phyloP scores from a whole-genome alignment of 768 basidiomycete genomes.

The Suillus luteus region DNA sequence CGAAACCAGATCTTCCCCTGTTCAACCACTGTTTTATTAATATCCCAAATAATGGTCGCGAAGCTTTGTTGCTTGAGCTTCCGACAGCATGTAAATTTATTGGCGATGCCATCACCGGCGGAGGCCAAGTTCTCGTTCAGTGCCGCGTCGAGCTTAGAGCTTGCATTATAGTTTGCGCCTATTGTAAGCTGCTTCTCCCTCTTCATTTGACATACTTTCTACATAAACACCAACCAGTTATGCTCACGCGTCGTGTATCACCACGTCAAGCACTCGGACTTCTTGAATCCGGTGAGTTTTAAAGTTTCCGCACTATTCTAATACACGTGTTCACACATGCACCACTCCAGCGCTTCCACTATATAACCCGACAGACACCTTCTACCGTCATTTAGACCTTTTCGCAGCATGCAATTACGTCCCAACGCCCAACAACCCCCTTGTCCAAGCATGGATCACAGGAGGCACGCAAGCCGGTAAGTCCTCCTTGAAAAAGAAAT shows the following conservation, averaged over 20 bases:
- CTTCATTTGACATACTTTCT: not conserved
- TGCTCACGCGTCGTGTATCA: constrained; percentile 42
- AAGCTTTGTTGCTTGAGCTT: constrained; percentile 46
- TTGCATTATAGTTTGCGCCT: constrained; percentile 54
- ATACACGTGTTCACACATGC: not conserved
- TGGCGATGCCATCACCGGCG: constrained; percentile 39
- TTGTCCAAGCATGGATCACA: constrained; percentile 41
- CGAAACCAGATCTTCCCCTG: constrained; percentile 31
- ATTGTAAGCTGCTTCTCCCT: constrained; percentile 39
- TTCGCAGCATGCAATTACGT: constrained; percentile 44
- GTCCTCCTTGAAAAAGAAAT: constrained; percentile 17
- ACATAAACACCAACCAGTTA: constrained; percentile 39
- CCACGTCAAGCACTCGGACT: constrained; percentile 41
- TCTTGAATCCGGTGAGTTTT: constrained; percentile 46
- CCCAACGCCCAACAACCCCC: constrained; percentile 43
- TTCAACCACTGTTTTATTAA: constrained; percentile 46
- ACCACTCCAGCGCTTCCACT: constrained; percentile 48
- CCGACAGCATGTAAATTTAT: constrained; percentile 50
- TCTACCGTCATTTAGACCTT: constrained; percentile 48
- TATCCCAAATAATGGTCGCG: constrained; percentile 40
- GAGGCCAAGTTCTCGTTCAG: constrained; percentile 55
- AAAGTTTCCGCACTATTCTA: not conserved
- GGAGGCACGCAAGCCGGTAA: constrained; percentile 24
- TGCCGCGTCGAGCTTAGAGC: constrained; percentile 55
- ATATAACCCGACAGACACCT: constrained; percentile 50